Conservation (phyloP, 1,284 basidiomycete species). For the Pseudozyma thailandica region DNA sequence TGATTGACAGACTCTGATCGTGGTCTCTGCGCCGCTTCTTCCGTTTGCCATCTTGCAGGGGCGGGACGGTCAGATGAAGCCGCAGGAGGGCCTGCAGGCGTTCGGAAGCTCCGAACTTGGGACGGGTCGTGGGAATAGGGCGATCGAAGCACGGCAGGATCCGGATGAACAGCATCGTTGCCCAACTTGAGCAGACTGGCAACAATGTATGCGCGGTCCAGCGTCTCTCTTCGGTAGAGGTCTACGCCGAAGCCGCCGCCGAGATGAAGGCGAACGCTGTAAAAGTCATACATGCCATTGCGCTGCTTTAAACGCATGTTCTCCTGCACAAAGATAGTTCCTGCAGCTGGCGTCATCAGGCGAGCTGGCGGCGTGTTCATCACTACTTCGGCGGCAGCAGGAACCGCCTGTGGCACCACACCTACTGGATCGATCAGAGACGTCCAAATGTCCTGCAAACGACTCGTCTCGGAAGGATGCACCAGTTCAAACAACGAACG, state of each 20-base stretch:
- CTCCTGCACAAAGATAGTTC: slow-evolving; percentile 58
- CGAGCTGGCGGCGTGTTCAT: slow-evolving; percentile 34
- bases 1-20: slow-evolving; percentile 21
- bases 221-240: slow-evolving; percentile 52
- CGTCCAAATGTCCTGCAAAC: slow-evolving; percentile 45
- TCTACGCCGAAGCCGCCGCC: slow-evolving; percentile 58
- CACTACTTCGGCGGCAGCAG: slow-evolving; percentile 42
- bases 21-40: slow-evolving; percentile 2
- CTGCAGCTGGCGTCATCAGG: slow-evolving; percentile 51
- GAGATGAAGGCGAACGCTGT: slow-evolving; percentile 54
- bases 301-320: slow-evolving; percentile 51
- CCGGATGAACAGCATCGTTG: slow-evolving; percentile 53
- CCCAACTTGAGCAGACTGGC: slow-evolving; percentile 54
- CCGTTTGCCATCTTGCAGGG: slow-evolving; percentile 8
- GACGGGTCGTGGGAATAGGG: slow-evolving; percentile 35
- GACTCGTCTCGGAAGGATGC: slow-evolving; percentile 48
- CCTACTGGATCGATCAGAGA: slow-evolving; percentile 53
- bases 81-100: slow-evolving; percentile 15
- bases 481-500: slow-evolving; percentile 52
- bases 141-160: slow-evolving; percentile 34
- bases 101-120: slow-evolving; percentile 30
- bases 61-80: not conserved
- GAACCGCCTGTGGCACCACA: slow-evolving; percentile 40
- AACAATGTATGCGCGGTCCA: slow-evolving; percentile 56
- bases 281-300: slow-evolving; percentile 52